These are phyloP conservation scores for Stagonosporopsis vannaccii DNA, from an alignment of 2,329 filamentous ascomycete genomes.

Conservation along the genomic window DNA sequence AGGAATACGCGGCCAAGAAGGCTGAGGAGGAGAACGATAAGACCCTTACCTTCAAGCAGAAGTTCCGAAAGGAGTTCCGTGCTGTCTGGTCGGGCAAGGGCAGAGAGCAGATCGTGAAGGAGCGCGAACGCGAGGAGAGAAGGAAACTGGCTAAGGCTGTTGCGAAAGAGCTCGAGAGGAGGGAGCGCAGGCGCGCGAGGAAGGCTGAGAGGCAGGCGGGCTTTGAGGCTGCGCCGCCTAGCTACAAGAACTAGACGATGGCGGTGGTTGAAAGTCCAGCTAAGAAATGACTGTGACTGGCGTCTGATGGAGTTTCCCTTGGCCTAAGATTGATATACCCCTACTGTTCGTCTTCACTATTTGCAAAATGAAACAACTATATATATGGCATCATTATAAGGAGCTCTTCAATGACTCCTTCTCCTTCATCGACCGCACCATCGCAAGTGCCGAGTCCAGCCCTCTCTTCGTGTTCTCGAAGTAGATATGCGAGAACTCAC, in stretches of 20 bases:
- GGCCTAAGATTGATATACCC: slow-evolving; percentile 20
- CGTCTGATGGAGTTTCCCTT: slow-evolving; percentile 9
- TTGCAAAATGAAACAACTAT: not conserved
- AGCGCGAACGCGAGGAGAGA: slow-evolving; percentile 42
- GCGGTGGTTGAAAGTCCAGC: not conserved
- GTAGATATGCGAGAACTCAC: slow-evolving; percentile 46
- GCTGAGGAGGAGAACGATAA: slow-evolving; percentile 39
- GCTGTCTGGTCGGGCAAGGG: slow-evolving; percentile 42
- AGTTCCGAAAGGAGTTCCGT: slow-evolving; percentile 41
- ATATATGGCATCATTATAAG: slow-evolving; percentile 19
- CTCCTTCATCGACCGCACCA: slow-evolving; percentile 38
- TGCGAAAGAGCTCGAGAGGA: slow-evolving; percentile 37
- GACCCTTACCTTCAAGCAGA: slow-evolving; percentile 38
- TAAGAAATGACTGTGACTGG: not conserved
- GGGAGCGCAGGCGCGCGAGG: slow-evolving; percentile 35
- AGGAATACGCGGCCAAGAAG: slow-evolving; percentile 38
- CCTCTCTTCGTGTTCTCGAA: slow-evolving; percentile 45
- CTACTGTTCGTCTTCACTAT: not conserved
- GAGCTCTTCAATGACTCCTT: slow-evolving; percentile 34
- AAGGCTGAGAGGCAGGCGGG: slow-evolving; percentile 27
- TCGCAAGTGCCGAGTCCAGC: slow-evolving; percentile 37
- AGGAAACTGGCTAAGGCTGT: slow-evolving; percentile 43
- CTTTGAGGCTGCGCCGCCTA: slow-evolving; percentile 31
- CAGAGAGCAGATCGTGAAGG: slow-evolving; percentile 33
- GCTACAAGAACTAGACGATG: slow-evolving; percentile 29